Percentiles rank a stretch among this genome's conserved stretches.
These are phyloP conservation scores for Celoporthe dispersa DNA, from an alignment of 2,329 filamentous ascomycete genomes.

Conservation along the genomic window DNA sequence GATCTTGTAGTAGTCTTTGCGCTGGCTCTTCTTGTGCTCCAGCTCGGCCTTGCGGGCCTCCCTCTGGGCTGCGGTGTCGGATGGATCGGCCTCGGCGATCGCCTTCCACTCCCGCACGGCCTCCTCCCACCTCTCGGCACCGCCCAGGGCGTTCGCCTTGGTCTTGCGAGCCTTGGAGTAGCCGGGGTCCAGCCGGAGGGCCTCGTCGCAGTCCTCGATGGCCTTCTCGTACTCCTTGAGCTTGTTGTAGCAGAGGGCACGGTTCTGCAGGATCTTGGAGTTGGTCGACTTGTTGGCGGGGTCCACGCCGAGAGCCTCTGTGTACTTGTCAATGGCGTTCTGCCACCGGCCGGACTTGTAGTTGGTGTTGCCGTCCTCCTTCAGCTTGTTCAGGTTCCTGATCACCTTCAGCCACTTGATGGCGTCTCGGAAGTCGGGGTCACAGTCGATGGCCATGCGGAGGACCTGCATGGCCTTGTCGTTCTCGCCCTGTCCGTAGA, in stretches of 20 bases:
- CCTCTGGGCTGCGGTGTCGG: slow-evolving; percentile 78
- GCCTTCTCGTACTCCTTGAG: slow-evolving; percentile 84
- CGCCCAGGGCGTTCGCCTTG: slow-evolving; percentile 86
- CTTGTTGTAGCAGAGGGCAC: slow-evolving; percentile 81
- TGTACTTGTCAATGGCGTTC: slow-evolving; percentile 83
- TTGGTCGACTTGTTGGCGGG: slow-evolving; percentile 89
- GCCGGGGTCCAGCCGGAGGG: slow-evolving; percentile 77
- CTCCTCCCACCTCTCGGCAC: slow-evolving; percentile 89
- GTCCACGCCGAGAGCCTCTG: slow-evolving; percentile 81
- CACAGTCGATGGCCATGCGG: slow-evolving; percentile 84
- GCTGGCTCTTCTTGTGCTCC: slow-evolving; percentile 92
- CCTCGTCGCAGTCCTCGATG: slow-evolving; percentile 83
- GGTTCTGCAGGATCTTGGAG: slow-evolving; percentile 92
- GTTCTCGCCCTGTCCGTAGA: slow-evolving; percentile 92
- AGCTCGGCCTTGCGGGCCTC: slow-evolving; percentile 90
- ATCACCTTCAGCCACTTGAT: slow-evolving; percentile 88
- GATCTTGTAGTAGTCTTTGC: slow-evolving; percentile 99
- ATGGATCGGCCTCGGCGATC: slow-evolving; percentile 80
- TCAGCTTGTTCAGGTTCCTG: slow-evolving; percentile 89
- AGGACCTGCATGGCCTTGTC: slow-evolving; percentile 94
- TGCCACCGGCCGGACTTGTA: slow-evolving; percentile 87
- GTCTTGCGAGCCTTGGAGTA: slow-evolving; percentile 94
- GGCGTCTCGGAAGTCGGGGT: slow-evolving; percentile 88
- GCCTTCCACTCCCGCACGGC: slow-evolving; percentile 87
- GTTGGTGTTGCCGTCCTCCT: slow-evolving; percentile 87